Percentiles rank a stretch among this genome's conserved stretches.
Evolutionary conservation across 306 rosid species (phyloP).

Genomic region (Prunus campanulata): DNA sequence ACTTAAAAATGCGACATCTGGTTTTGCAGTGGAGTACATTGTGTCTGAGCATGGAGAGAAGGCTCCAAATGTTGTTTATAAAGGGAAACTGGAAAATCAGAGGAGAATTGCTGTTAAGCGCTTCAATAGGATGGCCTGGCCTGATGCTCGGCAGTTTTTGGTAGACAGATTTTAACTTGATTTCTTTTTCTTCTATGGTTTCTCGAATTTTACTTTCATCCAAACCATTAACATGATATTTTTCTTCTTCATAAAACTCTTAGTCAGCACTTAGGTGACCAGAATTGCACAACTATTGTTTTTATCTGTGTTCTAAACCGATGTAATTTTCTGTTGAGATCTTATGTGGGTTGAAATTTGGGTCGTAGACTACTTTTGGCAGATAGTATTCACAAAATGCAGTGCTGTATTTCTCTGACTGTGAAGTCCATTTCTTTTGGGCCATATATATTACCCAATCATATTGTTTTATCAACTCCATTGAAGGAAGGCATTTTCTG

Average conservation of each 20-base stretch:
- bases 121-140: slow-evolving; percentile 83
- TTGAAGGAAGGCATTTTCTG: neutral
- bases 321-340: neutral
- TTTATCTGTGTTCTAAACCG: neutral
- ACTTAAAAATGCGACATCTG: slow-evolving; percentile 80
- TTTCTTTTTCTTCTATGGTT: neutral
- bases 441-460: neutral
- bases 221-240: neutral
- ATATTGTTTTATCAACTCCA: neutral
- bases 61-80: slow-evolving; percentile 86
- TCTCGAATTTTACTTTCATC: neutral
- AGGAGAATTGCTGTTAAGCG: slow-evolving; percentile 72
- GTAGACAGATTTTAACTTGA: slow-evolving; percentile 26
- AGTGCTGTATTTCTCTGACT: neutral
- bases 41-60: slow-evolving; percentile 88
- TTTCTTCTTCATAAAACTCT: neutral
- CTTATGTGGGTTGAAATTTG: neutral
- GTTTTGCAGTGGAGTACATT: slow-evolving; percentile 81
- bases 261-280: neutral
- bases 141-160: slow-evolving; percentile 74
- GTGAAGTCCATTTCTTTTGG: neutral
- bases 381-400: neutral
- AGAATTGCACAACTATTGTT: neutral
- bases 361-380: neutral
- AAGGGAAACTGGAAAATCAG: slow-evolving; percentile 82